Base-by-base conservation (phyloP, 1,139 yeast species). In the Scheffersomyces cryptocercus region DNA sequence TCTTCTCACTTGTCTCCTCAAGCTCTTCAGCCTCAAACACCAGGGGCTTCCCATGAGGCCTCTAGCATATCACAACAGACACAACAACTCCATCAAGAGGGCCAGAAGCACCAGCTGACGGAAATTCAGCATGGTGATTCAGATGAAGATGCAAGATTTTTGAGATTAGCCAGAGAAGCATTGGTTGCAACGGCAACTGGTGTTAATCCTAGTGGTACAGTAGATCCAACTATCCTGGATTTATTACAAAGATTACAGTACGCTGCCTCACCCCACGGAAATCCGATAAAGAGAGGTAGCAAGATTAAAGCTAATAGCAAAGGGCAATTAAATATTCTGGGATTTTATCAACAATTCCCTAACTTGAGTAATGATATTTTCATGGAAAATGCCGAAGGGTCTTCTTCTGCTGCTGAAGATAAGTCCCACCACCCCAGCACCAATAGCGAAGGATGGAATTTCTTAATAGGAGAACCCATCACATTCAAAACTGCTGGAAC, bases 181-280 rank as follows among this genome's bases (percentile, higher is more conserved):
- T 56, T 74, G 15, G 78, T 72, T 11, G 77, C 77, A 33, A 73
- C 78, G 1, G 76, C 77, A 6, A 56, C 54, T 10, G 70, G 68
- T 1, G 67, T 64, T 6, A 62, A 62, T 44, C 56, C 58, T 6
- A 50, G 53, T 13, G 39, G 56, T n/a, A 46, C 36, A 24, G 73
- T 79, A 13, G 85, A 80, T 54, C 84, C 85, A 4, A 79, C 84
- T 1, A 75, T 80, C 20, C 69, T 70, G 49, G 82, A 77, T 50
- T 65, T 80, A 28, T 60, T 80, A 34, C 67, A 69, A 45, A 56
- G 85, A 45, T 62, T 79, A 40, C 82, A 78, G 50, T 80, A 80
- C 51, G 79, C 78, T 10, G 64, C 73, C 44, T 70, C 82, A 24
- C 84, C 85, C 3, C 84, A 79, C 57, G 53, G 74, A 40, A 74